Percentiles rank a stretch among this genome's conserved stretches.
Evolutionary conservation across 2,329 filamentous ascomycete genomes (phyloP).

Genomic region (Monosporascus sp.): DNA sequence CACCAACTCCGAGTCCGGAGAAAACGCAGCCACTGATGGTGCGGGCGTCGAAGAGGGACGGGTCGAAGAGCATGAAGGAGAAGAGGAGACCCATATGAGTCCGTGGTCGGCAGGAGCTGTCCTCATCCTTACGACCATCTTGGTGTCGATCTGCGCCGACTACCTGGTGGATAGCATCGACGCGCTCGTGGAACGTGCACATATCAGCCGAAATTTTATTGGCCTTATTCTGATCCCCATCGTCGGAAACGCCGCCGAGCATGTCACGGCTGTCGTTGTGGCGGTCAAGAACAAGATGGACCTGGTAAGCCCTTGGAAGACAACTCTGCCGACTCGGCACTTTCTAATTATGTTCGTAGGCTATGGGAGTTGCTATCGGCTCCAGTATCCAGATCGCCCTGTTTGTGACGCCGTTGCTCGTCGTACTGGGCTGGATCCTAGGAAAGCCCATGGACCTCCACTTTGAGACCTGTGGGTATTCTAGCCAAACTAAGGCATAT

Average conservation of each 20-base stretch:
- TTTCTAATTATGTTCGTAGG: slow-evolving; percentile 29
- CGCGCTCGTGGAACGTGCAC: slow-evolving; percentile 60
- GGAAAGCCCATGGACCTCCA: slow-evolving; percentile 68
- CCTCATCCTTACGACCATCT: slow-evolving; percentile 62
- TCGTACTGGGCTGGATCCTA: slow-evolving; percentile 75
- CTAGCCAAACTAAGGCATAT: slow-evolving; percentile 3
- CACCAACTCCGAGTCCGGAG: slow-evolving; percentile 11
- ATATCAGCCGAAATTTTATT: slow-evolving; percentile 76
- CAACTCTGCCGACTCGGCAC: not conserved
- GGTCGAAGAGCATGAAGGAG: slow-evolving; percentile 36
- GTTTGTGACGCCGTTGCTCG: slow-evolving; percentile 73
- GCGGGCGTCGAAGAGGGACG: slow-evolving; percentile 23
- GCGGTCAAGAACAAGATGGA: slow-evolving; percentile 74
- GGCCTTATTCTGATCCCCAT: slow-evolving; percentile 75
- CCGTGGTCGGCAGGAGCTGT: slow-evolving; percentile 60
- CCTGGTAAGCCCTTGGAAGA: slow-evolving; percentile 29
- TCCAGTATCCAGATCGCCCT: slow-evolving; percentile 79
- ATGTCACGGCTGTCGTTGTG: slow-evolving; percentile 76
- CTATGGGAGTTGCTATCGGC: slow-evolving; percentile 76
- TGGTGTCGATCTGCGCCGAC: slow-evolving; percentile 70
- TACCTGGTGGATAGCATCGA: slow-evolving; percentile 75
- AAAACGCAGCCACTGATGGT: slow-evolving; percentile 10
- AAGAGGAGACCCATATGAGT: slow-evolving; percentile 49
- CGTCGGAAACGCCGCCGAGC: slow-evolving; percentile 75
- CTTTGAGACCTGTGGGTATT: slow-evolving; percentile 60